These are phyloP conservation scores for Apostasia shenzhenica DNA, from an alignment of 106 monocot genomes.

Conservation along the genomic window DNA sequence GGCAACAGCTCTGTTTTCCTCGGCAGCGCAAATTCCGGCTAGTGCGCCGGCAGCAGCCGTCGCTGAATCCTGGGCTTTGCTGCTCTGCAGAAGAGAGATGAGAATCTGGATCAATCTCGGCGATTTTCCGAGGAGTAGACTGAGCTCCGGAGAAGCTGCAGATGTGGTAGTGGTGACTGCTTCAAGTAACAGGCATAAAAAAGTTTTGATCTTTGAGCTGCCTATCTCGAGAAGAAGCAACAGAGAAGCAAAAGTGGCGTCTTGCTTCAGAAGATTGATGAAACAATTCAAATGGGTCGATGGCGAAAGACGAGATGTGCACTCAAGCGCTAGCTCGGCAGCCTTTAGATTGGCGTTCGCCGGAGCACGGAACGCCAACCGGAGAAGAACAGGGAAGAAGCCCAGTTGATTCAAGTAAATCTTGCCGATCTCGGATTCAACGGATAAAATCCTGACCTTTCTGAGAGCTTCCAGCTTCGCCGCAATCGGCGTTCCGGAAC, in stretches of 20 bases:
- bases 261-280: constrained; percentile 35
- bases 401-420: constrained; percentile 51
- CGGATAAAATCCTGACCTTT: constrained; percentile 45
- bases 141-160: constrained; percentile 13
- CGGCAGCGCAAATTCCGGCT: constrained; percentile 35
- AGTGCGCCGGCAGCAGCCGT: constrained; percentile 48
- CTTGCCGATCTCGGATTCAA: constrained; percentile 65
- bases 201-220: constrained; percentile 26
- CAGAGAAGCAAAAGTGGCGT: constrained; percentile 21
- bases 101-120: constrained; percentile 20
- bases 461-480: constrained; percentile 18
- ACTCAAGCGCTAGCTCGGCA: constrained; percentile 50
- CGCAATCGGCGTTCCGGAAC: background rate
- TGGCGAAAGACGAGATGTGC: constrained; percentile 17
- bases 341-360: constrained; percentile 4
- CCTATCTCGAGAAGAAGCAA: constrained; percentile 34
- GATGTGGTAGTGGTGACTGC: too few relatives aligned
- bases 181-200: constrained; percentile 5
- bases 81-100: constrained; percentile 26
- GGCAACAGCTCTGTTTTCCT: constrained; percentile 32
- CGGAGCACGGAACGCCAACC: constrained; percentile 28
- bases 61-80: background rate
- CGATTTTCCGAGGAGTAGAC: constrained; percentile 23
- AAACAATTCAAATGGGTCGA: constrained; percentile 27
- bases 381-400: constrained; percentile 54